A percentile compares a stretch with the other conserved stretches of the same genome.
phyloP scores from a whole-genome alignment of 306 rosid genomes.

The Delonix regia region DNA sequence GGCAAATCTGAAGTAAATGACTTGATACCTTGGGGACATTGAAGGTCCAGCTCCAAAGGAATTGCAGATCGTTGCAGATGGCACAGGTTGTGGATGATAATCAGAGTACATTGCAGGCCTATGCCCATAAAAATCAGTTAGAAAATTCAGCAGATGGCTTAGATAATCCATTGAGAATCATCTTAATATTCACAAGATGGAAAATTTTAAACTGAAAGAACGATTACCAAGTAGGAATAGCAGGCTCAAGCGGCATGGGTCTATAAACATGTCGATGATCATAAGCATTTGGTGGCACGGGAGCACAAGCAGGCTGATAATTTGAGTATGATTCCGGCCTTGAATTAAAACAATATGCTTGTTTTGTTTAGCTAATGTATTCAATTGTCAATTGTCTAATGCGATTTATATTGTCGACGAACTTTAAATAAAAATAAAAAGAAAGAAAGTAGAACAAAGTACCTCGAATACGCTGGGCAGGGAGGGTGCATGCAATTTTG shows the following conservation, averaged over 20 bases:
- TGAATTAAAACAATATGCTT: background rate
- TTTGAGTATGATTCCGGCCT: constrained; percentile 1
- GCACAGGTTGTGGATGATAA: background rate
- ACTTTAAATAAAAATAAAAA: fast-evolving
- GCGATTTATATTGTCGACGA: background rate
- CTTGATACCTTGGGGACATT: constrained; percentile 12
- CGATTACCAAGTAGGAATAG: background rate
- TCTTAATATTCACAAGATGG: background rate
- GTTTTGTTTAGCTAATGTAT: background rate
- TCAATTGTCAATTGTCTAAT: background rate
- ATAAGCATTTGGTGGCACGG: background rate
- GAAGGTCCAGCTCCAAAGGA: background rate
- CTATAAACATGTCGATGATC: background rate
- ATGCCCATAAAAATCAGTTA: constrained; percentile 3
- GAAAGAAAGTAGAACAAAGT: background rate
- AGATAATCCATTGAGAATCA: background rate
- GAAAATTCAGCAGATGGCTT: background rate
- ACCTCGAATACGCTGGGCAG: constrained; percentile 21
- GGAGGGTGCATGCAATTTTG: background rate
- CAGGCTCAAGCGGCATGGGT: constrained; percentile 5
- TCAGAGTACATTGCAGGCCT: constrained; percentile 1
- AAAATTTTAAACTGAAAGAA: background rate
- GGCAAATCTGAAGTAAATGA: background rate
- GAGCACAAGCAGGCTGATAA: background rate
- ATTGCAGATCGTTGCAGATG: background rate